Evolutionary conservation across 345 rosid species (phyloP), one percentile per base, ranked within the genome.

Genomic region (Balakata baccata): DNA sequence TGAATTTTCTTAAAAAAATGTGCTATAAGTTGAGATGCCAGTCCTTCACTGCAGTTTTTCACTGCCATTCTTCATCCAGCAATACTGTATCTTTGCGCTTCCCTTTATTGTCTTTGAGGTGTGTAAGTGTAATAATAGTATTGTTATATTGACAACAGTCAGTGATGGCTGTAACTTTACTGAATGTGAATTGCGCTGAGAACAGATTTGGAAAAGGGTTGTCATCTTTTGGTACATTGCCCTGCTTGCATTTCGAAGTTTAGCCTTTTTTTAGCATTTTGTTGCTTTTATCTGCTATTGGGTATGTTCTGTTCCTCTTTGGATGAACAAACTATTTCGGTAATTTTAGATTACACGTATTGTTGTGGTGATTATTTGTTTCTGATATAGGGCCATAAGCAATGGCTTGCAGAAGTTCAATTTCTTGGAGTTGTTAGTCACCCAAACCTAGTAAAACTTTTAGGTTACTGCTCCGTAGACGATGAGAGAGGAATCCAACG

Each of bases 321-420:
- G 39, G 41, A 16, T 64, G 20, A 64, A 13, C 43, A 23, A 9
- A 46, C 53, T 34, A 39, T 29, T 7, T 60, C 6, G 46, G 22
- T 56, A 25, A 45, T 29, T 18, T 16, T 51, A 18, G 22, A 39
- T 64, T 70, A 34, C 4, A 50, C 13, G 11, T 60, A 25, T 38
- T 74, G 70, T 71, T 34, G 25, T 75, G 60, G 37, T 75, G 49
- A 45, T 43, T 22, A 41, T 59, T 38, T 11, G 20, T 68, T 69
- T 39, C 38, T 72, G 51, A 25, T 53, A 29, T 56, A 95, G 99
- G 99, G 99, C 47, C 94, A 89, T 67, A 95, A 92, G 83, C 83
- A 95, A 82, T 95, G 92, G 92, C 84, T 92, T 63, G 88, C 93
- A 6, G 99, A 95, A 85, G 97, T 95, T 81, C 92, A 87, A 71